Conservation (phyloP, 768 basidiomycete species). For the Xerocomus potaroensis region DNA sequence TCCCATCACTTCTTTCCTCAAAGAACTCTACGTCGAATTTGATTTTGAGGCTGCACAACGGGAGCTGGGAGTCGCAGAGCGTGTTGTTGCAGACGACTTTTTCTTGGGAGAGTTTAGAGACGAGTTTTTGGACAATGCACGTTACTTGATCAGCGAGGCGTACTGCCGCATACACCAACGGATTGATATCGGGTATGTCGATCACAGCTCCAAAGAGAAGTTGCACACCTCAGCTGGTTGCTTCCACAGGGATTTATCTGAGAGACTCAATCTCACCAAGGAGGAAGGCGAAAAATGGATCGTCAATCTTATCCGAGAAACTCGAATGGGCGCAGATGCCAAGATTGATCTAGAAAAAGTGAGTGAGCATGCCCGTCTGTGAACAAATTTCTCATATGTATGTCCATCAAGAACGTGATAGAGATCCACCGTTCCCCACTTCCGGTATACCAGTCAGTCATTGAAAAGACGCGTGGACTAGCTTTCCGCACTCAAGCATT, state of each 20-base stretch:
- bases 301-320: slow-evolving; percentile 97
- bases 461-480: slow-evolving; percentile 92
- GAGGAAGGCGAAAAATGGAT: slow-evolving; percentile 99
- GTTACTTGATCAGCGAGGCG: slow-evolving; percentile 94
- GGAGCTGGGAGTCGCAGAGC: slow-evolving; percentile 71
- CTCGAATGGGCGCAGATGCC: slow-evolving; percentile 93
- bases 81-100: slow-evolving; percentile 87
- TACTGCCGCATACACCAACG: slow-evolving; percentile 96
- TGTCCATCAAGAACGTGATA: slow-evolving; percentile 77
- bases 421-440: slow-evolving; percentile 88
- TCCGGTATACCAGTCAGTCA: slow-evolving; percentile 90
- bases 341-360: slow-evolving; percentile 98
- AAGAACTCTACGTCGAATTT: slow-evolving; percentile 91
- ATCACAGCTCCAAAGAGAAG: not conserved
- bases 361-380: not conserved
- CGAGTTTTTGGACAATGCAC: slow-evolving; percentile 94
- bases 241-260: slow-evolving; percentile 73
- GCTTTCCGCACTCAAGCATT: slow-evolving; percentile 88
- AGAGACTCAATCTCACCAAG: slow-evolving; percentile 85
- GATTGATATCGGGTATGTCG: slow-evolving; percentile 75
- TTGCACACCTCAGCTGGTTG: not conserved
- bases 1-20: slow-evolving; percentile 89
- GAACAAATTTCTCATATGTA: slow-evolving; percentile 4
- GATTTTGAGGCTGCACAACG: slow-evolving; percentile 94
- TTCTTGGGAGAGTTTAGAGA: slow-evolving; percentile 89